phyloP scores from a whole-genome alignment of 2,329 filamentous ascomycete species.

The Neofusicoccum laricinum region DNA sequence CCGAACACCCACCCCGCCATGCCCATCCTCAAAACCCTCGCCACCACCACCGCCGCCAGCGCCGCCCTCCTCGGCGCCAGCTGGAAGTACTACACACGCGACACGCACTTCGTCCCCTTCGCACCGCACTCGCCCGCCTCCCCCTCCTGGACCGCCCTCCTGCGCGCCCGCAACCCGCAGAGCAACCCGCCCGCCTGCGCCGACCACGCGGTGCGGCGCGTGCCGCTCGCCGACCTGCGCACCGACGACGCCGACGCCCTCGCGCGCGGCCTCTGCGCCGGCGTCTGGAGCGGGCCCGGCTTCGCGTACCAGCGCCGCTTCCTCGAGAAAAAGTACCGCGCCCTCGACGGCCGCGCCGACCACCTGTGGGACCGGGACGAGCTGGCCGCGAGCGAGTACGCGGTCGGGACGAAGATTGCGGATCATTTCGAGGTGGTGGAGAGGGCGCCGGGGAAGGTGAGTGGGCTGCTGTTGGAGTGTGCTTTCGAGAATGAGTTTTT shows the following conservation, averaged over 20 bases:
- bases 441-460: conserved; percentile 33
- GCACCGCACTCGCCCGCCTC: conserved; percentile 27
- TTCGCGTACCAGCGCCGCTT: conserved; percentile 35
- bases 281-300: conserved; percentile 36
- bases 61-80: conserved; percentile 20
- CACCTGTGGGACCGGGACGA: conserved; percentile 36
- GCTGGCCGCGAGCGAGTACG: conserved; percentile 31
- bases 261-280: conserved; percentile 37
- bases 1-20: neutral
- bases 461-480: neutral
- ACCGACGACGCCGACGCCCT: conserved; percentile 29
- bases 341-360: conserved; percentile 28
- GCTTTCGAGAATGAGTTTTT: neutral
- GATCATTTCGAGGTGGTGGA: conserved; percentile 43
- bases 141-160: conserved; percentile 19
- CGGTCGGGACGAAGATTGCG: conserved; percentile 34
- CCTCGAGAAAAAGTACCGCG: conserved; percentile 35
- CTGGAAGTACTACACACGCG: conserved; percentile 35
- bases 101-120: conserved; percentile 36
- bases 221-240: conserved; percentile 34
- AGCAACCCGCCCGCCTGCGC: conserved; percentile 33
- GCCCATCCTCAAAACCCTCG: conserved; percentile 10
- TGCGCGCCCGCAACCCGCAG: conserved; percentile 31
- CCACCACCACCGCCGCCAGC: conserved; percentile 3
- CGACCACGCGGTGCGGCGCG: conserved; percentile 35